Percentiles rank a stretch among this genome's conserved stretches.
These are phyloP conservation scores for Extremus antarcticus DNA, from an alignment of 495 filamentous ascomycete genomes.

Conservation along the genomic window DNA sequence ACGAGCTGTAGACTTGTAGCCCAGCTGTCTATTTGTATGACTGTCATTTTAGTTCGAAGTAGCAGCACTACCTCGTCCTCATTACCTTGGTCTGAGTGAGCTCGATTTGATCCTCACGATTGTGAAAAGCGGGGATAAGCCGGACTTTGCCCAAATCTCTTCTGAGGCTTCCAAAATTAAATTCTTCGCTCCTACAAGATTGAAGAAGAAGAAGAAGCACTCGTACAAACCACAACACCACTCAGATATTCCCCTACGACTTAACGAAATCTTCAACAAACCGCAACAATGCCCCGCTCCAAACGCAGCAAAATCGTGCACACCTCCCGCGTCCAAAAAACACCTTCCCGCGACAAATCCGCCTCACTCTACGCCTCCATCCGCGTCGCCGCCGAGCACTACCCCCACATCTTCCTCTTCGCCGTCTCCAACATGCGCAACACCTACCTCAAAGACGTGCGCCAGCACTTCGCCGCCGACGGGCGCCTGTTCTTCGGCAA, in stretches of 20 bases:
- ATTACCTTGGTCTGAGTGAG: too few species aligned
- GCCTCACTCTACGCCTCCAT: constrained; percentile 79
- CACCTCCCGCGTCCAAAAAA: constrained; percentile 82
- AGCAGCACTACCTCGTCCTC: too few species aligned
- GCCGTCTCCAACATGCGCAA: constrained; percentile 97
- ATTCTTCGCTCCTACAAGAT: too few species aligned
- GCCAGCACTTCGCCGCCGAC: constrained; percentile 71
- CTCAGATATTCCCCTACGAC: too few species aligned
- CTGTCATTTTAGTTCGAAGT: too few species aligned
- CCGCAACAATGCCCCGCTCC: constrained; percentile 77
- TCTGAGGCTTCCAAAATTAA: too few species aligned
- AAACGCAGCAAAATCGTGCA: constrained; percentile 84
- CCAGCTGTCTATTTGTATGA: too few species aligned
- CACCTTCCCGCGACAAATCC: constrained; percentile 74
- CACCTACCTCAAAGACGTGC: constrained; percentile 86
- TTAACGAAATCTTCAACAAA: too few species aligned
- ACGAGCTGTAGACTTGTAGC: too few species aligned
- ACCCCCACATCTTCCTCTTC: constrained; percentile 88
- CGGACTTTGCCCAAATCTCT: too few species aligned
- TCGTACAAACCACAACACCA: background rate
- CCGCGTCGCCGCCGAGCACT: constrained; percentile 70
- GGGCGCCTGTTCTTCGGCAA: constrained; percentile 97
- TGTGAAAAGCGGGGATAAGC: too few species aligned
- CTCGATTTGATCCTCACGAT: too few species aligned
- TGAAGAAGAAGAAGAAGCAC: background rate